These are phyloP conservation scores for Leucaena leucocephala DNA, from an alignment of 306 rosid species.

Conservation along the genomic window DNA sequence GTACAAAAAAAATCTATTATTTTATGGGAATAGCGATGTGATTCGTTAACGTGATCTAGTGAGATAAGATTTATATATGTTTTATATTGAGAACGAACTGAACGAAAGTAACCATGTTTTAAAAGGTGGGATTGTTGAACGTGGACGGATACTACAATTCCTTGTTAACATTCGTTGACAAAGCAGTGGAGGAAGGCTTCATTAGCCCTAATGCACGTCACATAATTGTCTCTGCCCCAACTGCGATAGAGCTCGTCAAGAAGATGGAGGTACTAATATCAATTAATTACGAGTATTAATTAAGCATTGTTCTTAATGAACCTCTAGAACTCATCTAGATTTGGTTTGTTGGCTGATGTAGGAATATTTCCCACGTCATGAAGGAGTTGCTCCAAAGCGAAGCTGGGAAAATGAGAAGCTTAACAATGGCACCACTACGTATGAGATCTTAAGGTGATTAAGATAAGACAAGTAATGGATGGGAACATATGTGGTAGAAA, in stretches of 20 bases:
- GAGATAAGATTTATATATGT: too few relatives aligned
- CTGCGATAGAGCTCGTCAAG: slow-evolving; percentile 79
- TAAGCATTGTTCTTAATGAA: neutral
- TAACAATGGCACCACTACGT: slow-evolving; percentile 44
- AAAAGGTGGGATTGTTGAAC: slow-evolving; percentile 90
- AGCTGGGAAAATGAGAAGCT: slow-evolving; percentile 84
- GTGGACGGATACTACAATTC: slow-evolving; percentile 97
- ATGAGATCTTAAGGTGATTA: slow-evolving; percentile 56
- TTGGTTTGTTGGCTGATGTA: slow-evolving; percentile 14
- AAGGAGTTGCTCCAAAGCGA: slow-evolving; percentile 84
- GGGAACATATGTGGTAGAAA: slow-evolving; percentile 31
- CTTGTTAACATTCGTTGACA: slow-evolving; percentile 81
- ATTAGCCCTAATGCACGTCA: slow-evolving; percentile 87
- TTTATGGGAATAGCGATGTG: neutral
- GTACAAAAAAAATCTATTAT: too few relatives aligned
- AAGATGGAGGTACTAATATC: slow-evolving; percentile 71
- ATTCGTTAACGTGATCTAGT: too few relatives aligned
- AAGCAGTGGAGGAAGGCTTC: slow-evolving; percentile 97
- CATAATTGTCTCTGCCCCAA: slow-evolving; percentile 88
- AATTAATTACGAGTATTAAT: neutral
- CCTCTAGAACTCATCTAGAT: neutral
- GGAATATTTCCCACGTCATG: slow-evolving; percentile 90
- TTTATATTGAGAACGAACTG: too few relatives aligned
- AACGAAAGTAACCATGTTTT: neutral
- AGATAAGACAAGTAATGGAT: slow-evolving; percentile 2